Evolutionary conservation across 768 basidiomycete species (phyloP), one percentile per base, ranked within the genome.

Genomic region (Fistulinella prunicolor): DNA sequence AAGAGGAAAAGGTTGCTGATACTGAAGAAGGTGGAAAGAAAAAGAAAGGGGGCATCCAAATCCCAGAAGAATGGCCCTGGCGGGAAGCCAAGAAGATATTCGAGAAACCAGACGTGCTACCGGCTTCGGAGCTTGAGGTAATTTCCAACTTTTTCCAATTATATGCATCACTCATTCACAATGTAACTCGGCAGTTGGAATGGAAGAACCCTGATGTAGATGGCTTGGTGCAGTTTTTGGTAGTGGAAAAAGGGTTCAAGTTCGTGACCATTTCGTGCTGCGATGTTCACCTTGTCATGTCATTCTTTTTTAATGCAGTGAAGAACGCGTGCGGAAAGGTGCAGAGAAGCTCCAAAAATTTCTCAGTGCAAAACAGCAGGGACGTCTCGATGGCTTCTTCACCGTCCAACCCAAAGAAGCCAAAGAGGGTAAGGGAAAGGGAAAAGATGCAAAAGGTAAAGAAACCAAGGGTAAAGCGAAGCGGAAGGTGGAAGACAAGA

Each of bases 11-110:
- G 61, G 65, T 75, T 47, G 71, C 69, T 26, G 69, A 69, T 12
- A 62, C 63, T 29, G 73, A 69, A 7, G 70, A 69, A 19, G 75
- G 72, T 9, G 64, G 59, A 19, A 69, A 62, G 63, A 66, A 66
- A 56, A 85, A 82, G 58, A 89, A 85, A 40, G 92, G 89, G 7
- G 83, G 83, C 1, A 72, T 94, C 42, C 73, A 78, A 17, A 77
- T 97, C 30, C 95, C 96, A 0, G 94, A 94, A 38, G 85, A 95
- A 50, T 99, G 95, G 95, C 91, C 91, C 40, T 98, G 91, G 90
- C 83, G 94, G 65, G 86, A 93, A 53, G 96, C 96, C 30, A 94
- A 94, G 70, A 78, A 84, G 64, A 62, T 99, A 21, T 99, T 99
- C 61, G 69, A 85, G 68, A 81, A 86, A 42, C 96, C 96, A 2